Base-by-base conservation (phyloP, 306 rosid species). In the Prunus armeniaca region DNA sequence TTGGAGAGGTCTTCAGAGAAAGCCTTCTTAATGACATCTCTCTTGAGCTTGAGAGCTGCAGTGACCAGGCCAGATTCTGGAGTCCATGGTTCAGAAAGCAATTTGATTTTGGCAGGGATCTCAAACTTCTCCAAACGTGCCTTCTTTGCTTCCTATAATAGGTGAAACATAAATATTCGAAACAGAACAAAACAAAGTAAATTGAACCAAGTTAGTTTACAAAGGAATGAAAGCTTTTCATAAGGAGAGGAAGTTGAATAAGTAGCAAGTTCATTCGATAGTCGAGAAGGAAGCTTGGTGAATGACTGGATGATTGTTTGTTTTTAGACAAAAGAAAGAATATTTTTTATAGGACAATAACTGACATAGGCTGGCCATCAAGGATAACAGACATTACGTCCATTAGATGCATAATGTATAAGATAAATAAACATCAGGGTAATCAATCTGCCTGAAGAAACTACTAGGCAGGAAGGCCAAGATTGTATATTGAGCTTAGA, bases 31-130 rank as follows among this genome's bases (percentile, higher is more conserved):
- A 89, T 87, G 58, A 82, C 61, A 12, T 96, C 99, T 91, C 99
- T 91, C 82, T 96, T 96, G 81, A 92, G 77, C 91, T 96, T 92
- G 80, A 96, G 97, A 65, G 99, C 99, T 47, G 93, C 97, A 18
- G 99, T 96, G 63, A 92, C 98, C 56, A 96, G 85, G 66, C 98
- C 99, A 50, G 90, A 65, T 72, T 96, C 98, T 12, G 93, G 97
- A 79, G 96, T 89, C 99, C 99, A 96, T 2, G 90, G 88, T 13
- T 88, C 86, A 0, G 82, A 81, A 79, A 96, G 86, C 83, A 92
- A 78, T 78, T 76, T 89, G 79, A 92, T 77, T 84, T 92, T 92
- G 52, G 88, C 91, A 67, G 97, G 99, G 79, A 86, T 89, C 89
- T 92, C 97, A 82, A 92, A 96, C 68, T 87, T 96, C 78, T 96